Conservation (phyloP, 2,329 filamentous ascomycete genomes). For the Arthrocladium fulminans region DNA sequence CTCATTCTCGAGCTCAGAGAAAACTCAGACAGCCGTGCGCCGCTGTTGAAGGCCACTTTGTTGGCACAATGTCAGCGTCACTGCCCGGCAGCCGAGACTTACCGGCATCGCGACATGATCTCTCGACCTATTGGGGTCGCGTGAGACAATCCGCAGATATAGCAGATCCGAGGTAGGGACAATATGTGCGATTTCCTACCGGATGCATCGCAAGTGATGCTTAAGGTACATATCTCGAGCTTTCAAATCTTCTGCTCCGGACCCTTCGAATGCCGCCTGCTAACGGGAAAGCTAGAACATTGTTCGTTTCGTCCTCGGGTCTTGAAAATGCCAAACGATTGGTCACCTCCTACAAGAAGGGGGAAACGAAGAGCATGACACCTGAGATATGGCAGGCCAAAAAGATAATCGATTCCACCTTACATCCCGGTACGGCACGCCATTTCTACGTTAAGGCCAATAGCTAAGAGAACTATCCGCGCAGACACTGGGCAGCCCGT, state of each 20-base stretch:
- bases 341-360: conserved; percentile 77
- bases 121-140: conserved; percentile 88
- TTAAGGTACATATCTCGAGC: conserved; percentile 7
- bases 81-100: conserved; percentile 65
- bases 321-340: conserved; percentile 79
- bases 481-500: conserved; percentile 87
- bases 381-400: conserved; percentile 90
- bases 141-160: conserved; percentile 83
- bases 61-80: conserved; percentile 48
- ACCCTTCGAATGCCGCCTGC: not conserved
- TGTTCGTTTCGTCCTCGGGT: conserved; percentile 67
- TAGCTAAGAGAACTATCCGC: not conserved
- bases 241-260: not conserved
- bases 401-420: conserved; percentile 91
- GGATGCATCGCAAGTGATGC: conserved; percentile 1
- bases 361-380: conserved; percentile 69
- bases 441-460: not conserved
- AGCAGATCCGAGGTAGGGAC: conserved; percentile 83
- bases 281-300: conserved; percentile 52
- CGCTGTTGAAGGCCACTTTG: too few relatives aligned
- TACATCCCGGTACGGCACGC: conserved; percentile 71
- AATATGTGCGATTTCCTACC: conserved; percentile 7
- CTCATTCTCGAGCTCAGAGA: too few relatives aligned
- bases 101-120: conserved; percentile 83
- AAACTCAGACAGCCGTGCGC: too few relatives aligned